phyloP scores from a whole-genome alignment of 768 basidiomycete genomes.

The Clitopilus passeckerianus region DNA sequence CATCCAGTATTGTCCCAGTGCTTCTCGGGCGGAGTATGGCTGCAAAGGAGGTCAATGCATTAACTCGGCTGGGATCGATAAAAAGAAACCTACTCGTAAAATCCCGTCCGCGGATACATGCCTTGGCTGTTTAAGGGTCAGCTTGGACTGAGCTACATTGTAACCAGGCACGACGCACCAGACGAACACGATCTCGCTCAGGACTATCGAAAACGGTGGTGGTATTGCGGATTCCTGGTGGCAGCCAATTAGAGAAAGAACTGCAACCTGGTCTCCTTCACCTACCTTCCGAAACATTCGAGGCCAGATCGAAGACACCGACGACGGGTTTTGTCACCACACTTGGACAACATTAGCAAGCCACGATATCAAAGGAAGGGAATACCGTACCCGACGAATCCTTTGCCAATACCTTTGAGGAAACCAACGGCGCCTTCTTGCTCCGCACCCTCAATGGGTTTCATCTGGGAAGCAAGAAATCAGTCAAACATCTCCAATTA shows the following conservation, averaged over 20 bases:
- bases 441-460: slow-evolving; percentile 96
- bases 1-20: slow-evolving; percentile 95
- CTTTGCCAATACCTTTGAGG: slow-evolving; percentile 97
- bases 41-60: slow-evolving; percentile 21
- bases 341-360: slow-evolving; percentile 29
- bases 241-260: not conserved
- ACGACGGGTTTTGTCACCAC: slow-evolving; percentile 95
- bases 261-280: not conserved
- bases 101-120: slow-evolving; percentile 86
- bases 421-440: slow-evolving; percentile 92
- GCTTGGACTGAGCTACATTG: not conserved
- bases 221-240: slow-evolving; percentile 91
- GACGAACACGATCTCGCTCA: slow-evolving; percentile 79
- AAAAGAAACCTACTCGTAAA: slow-evolving; percentile 55
- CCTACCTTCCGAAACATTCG: slow-evolving; percentile 88
- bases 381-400: slow-evolving; percentile 76
- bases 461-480: slow-evolving; percentile 52
- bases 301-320: slow-evolving; percentile 93
- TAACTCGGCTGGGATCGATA: not conserved
- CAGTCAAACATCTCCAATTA: not conserved
- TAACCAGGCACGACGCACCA: slow-evolving; percentile 41
- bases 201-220: slow-evolving; percentile 96
- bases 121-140: slow-evolving; percentile 53
- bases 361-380: not conserved
- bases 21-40: slow-evolving; percentile 89